phyloP scores from a whole-genome alignment of 2,329 filamentous ascomycete genomes.

The Helotiales sp. region DNA sequence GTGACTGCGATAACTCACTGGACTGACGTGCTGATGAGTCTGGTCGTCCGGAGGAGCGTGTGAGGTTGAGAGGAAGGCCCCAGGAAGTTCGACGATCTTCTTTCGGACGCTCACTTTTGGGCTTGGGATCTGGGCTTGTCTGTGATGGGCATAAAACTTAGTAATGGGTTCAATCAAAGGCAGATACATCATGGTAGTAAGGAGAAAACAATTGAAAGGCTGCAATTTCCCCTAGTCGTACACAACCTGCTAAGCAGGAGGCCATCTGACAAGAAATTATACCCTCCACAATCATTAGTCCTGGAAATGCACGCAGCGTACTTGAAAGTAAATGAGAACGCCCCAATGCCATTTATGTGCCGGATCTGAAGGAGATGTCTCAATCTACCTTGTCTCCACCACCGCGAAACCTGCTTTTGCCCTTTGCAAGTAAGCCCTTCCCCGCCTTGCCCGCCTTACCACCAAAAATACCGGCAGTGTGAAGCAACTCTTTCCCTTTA shows the following conservation, averaged over 20 bases:
- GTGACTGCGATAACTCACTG: constrained; percentile 15
- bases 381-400: constrained; percentile 85
- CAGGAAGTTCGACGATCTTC: constrained; percentile 45
- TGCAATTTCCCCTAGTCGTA: constrained; percentile 36
- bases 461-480: constrained; percentile 72
- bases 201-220: constrained; percentile 29
- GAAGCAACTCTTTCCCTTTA: constrained; percentile 86
- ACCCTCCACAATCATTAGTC: constrained; percentile 30
- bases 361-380: constrained; percentile 45
- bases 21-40: constrained; percentile 29
- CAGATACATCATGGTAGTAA: constrained; percentile 27
- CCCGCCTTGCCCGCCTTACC: constrained; percentile 76
- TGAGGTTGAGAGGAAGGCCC: constrained; percentile 41
- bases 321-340: constrained; percentile 24
- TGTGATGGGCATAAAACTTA: constrained; percentile 35
- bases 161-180: constrained; percentile 32
- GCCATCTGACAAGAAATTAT: constrained; percentile 26
- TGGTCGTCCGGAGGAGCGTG: constrained; percentile 33
- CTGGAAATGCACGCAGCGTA: constrained; percentile 13
- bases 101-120: constrained; percentile 26
- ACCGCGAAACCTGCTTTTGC: constrained; percentile 73
- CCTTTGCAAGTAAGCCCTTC: constrained; percentile 88
- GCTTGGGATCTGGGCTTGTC: constrained; percentile 38
- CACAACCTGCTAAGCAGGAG: constrained; percentile 35
- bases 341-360: constrained; percentile 33